Evolutionary conservation across 495 filamentous ascomycete genomes (phyloP).

Genomic region (Aspergillus sclerotioniger): DNA sequence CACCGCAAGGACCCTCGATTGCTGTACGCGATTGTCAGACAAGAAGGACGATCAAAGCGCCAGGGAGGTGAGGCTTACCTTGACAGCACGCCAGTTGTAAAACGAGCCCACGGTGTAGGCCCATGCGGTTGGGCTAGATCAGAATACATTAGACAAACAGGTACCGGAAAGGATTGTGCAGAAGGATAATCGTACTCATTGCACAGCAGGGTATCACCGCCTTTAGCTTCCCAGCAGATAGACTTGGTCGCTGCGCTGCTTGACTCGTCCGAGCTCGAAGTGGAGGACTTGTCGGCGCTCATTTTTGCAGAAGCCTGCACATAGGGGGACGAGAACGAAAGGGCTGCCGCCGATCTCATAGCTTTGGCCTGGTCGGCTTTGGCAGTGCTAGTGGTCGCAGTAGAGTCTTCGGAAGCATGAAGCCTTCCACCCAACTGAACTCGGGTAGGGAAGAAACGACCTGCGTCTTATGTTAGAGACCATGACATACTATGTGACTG

Average conservation of each 20-base stretch:
- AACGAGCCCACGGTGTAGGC: conserved; percentile 8
- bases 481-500: background rate
- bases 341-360: conserved; percentile 3
- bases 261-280: background rate
- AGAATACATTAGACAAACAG: background rate
- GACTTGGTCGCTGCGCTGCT: background rate
- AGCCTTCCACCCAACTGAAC: conserved; percentile 12
- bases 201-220: conserved; percentile 14
- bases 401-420: background rate
- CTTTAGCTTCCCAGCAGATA: conserved; percentile 11
- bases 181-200: conserved; percentile 11
- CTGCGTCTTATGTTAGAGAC: background rate
- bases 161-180: background rate
- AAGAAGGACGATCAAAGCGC: background rate
- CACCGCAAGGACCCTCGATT: background rate
- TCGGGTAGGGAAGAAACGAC: conserved; percentile 8
- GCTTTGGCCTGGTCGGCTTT: background rate
- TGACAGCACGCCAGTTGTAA: conserved; percentile 16
- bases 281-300: background rate
- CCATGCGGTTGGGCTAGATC: conserved; percentile 11
- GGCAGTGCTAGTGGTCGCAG: background rate
- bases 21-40: background rate
- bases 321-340: conserved; percentile 13
- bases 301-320: conserved; percentile 9
- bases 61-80: background rate